Evolutionary conservation across 2,329 filamentous ascomycete genomes (phyloP), one percentile per base, ranked within the genome.

Genomic region (Xylariaceae sp.): DNA sequence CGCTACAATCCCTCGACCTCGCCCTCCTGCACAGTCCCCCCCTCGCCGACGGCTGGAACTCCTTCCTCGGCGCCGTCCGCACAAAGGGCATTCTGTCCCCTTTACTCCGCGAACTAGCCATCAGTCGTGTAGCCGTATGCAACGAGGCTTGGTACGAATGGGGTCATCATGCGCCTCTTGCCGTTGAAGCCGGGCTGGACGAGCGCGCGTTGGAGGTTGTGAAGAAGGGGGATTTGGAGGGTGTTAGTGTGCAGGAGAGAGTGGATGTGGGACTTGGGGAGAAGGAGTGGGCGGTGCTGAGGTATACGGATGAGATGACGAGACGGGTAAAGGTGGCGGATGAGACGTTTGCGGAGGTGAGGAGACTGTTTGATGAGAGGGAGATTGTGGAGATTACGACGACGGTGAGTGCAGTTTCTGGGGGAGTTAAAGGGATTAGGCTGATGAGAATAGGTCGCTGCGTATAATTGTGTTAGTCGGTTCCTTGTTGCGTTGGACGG

Each of bases 101-200:
- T 53, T 79, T 82, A 66, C 70, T 91, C 56, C 85, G 89, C 65
- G 90, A 96, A 77, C 78, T 92, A 15, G 87, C 89, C 65, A 92
- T 96, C 67, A 90, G 85, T 69, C 83, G 90, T 53, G 88, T 95
- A 11, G 91, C 91, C 10, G 86, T 88, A 13, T 82, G 90, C 68
- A 96, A 95, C 74, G 74, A 81, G 15, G 91, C 91, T 1, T 90
- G 88, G 85, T 95, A 92, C 74, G 91, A 96, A 73, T 95, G 89
- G 90, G 82, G 77, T 42, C 84, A 90, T 57, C 91, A 96, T 71
- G 86, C 86, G 13, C 90, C 90, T 1, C 78, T 93, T 11, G 81
- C 82, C 3, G 76, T 78, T 7, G 75, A 76, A 17, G 86, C 80
- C 0, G 86, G 86, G 4, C 80, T 90, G 4, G 74, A 76, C 15